A percentile compares a stretch with the other conserved stretches of the same genome.
These are phyloP conservation scores for Acer negundo DNA, from an alignment of 345 rosid species.

Conservation along the genomic window DNA sequence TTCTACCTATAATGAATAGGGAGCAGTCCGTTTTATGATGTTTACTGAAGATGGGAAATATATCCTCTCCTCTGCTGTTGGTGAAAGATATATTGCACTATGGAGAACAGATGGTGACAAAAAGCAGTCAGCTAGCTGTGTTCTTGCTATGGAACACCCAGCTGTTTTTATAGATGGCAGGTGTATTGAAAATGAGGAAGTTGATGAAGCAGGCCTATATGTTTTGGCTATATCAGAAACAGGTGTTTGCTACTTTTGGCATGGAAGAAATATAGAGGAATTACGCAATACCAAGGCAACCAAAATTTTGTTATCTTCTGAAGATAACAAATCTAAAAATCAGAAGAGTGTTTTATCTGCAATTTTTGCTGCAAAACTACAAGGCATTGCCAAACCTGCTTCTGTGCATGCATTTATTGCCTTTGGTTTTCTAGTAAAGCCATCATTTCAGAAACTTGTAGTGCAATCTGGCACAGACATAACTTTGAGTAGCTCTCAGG, in stretches of 20 bases:
- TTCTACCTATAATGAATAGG: slow-evolving; percentile 42
- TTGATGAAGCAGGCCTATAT: slow-evolving; percentile 47
- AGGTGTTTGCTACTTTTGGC: slow-evolving; percentile 91
- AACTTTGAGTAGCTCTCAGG: slow-evolving; percentile 59
- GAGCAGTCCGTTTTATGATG: slow-evolving; percentile 71
- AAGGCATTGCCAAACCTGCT: slow-evolving; percentile 55
- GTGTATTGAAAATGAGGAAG: slow-evolving; percentile 43
- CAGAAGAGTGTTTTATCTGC: slow-evolving; percentile 50
- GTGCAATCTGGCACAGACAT: slow-evolving; percentile 66
- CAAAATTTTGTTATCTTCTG: slow-evolving; percentile 61
- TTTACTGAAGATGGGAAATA: slow-evolving; percentile 82
- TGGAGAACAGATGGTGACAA: slow-evolving; percentile 78
- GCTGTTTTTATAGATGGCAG: slow-evolving; percentile 74
- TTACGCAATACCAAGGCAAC: slow-evolving; percentile 62
- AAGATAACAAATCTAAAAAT: slow-evolving; percentile 39
- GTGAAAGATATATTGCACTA: slow-evolving; percentile 77
- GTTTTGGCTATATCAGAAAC: slow-evolving; percentile 81
- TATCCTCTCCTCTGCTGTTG: slow-evolving; percentile 76
- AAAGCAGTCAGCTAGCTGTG: slow-evolving; percentile 85
- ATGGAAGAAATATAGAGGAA: slow-evolving; percentile 63
- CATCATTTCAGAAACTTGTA: slow-evolving; percentile 73
- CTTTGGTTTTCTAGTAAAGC: slow-evolving; percentile 77
- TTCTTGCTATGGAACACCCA: slow-evolving; percentile 94
- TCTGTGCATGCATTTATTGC: slow-evolving; percentile 68
- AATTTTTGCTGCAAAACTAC: slow-evolving; percentile 84